phyloP scores from a whole-genome alignment of 305 asterid species.

The Fraxinus velutina region DNA sequence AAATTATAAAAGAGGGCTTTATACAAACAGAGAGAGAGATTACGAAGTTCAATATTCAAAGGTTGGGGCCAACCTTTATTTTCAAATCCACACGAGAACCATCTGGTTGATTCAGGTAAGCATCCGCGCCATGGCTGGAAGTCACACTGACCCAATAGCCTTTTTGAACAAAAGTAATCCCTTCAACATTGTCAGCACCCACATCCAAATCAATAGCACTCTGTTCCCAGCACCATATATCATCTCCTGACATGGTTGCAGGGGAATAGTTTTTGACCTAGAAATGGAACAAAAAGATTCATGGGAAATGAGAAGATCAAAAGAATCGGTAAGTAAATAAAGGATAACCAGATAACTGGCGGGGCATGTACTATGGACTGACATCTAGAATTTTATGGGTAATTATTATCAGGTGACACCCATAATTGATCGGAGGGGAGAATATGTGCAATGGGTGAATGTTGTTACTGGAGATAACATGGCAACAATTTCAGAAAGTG shows the following conservation, averaged over 20 bases:
- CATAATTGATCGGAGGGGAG: neutral
- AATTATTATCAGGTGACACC: slow-evolving; percentile 12
- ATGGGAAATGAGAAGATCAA: neutral
- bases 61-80: slow-evolving; percentile 55
- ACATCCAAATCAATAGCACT: slow-evolving; percentile 53
- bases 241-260: slow-evolving; percentile 51
- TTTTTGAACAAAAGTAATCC: slow-evolving; percentile 71
- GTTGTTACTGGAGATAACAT: neutral
- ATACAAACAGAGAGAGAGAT: slow-evolving; percentile 12
- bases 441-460: neutral
- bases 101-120: slow-evolving; percentile 60
- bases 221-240: slow-evolving; percentile 93
- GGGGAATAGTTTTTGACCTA: slow-evolving; percentile 63
- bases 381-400: slow-evolving; percentile 13
- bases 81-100: slow-evolving; percentile 55
- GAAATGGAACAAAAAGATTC: slow-evolving; percentile 25
- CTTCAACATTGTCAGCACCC: slow-evolving; percentile 76
- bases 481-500: slow-evolving; percentile 6
- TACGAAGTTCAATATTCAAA: slow-evolving; percentile 17
- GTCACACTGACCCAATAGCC: slow-evolving; percentile 75
- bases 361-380: neutral
- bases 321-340: slow-evolving; percentile 2
- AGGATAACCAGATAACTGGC: neutral
- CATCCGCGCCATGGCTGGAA: slow-evolving; percentile 85
- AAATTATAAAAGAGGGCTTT: slow-evolving; percentile 26